Base-by-base conservation (phyloP, 768 basidiomycete species). In the Cyathus striatus region DNA sequence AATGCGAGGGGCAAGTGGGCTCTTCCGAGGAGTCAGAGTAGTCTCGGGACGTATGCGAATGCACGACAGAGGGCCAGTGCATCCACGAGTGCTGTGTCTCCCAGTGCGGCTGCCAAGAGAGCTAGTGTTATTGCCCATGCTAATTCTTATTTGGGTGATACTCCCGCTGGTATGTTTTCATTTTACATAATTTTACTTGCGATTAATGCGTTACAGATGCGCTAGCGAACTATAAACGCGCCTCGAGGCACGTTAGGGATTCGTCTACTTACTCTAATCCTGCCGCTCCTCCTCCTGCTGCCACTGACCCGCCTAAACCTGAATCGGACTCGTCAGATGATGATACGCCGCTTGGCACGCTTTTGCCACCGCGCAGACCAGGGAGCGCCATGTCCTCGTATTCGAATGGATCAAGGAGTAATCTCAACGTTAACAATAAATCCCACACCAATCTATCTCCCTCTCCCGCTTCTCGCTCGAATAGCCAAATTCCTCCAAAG, bases 351-450 rank as follows among this genome's bases (percentile, higher is more conserved):
- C 69, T 90, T 25, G 80, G 83, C 1, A 69, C 65, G 1, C 66
- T 87, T 25, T 63, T 85, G 5, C 68, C 69, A 0, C 85, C 86
- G 9, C 73, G 68, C 38, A 72, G 87, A 25, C 85, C 86, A 13
- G 84, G 82, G 14, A 85, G 81, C 49, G 70, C 82, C 14, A 59
- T 72, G 45, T 76, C 75, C 5, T 62, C 64, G 5, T 59, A 60
- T 43, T 68, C 68, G 14, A 61, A 46, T 42, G 42, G 49, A 47
- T 16, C 51, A 48, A 22, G 35, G n/a, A 14, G n/a, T 5, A 37
- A 37, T 37, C 35, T 37, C 35, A 13, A 13, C 3, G 13, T 20
- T 10, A 20, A 13, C 2, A 37, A 14, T 10, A 13, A 10, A 10
- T 18, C 35, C 3, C 35, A 12, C 10, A 12, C 35, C 14, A 14